phyloP scores from a whole-genome alignment of 768 basidiomycete genomes.

The Lentinula guzmanii region DNA sequence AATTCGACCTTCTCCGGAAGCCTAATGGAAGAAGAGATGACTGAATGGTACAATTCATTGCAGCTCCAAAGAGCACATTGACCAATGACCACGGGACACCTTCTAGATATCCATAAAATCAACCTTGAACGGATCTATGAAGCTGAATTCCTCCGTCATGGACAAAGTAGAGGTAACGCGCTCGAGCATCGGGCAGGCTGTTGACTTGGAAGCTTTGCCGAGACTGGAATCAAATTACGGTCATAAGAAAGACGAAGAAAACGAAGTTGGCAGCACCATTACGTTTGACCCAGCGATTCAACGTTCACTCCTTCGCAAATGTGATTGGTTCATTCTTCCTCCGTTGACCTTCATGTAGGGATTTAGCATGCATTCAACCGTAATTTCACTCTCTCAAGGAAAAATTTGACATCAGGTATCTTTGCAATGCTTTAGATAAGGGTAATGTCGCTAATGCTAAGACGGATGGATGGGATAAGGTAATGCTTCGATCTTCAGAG shows the following conservation, averaged over 20 bases:
- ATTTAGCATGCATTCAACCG: not conserved
- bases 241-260: not conserved
- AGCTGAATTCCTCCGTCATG: not conserved
- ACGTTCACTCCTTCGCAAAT: constrained; percentile 28
- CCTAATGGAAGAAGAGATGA: not conserved
- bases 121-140: not conserved
- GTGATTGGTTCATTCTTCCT: constrained; percentile 35
- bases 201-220: not conserved
- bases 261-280: not conserved
- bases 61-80: not conserved
- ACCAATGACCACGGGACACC: not conserved
- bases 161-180: not conserved
- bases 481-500: not conserved
- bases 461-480: constrained; percentile 44
- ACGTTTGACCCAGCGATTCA: constrained; percentile 3
- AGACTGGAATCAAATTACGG: not conserved
- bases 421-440: constrained; percentile 44
- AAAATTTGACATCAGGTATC: constrained; percentile 25
- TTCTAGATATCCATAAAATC: not conserved
- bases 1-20: not conserved
- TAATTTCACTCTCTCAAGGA: not conserved
- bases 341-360: constrained; percentile 38
- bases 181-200: not conserved
- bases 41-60: not conserved
- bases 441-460: constrained; percentile 49